phyloP scores from a whole-genome alignment of 495 filamentous ascomycete genomes.

The Lasiosphaeria ovina region DNA sequence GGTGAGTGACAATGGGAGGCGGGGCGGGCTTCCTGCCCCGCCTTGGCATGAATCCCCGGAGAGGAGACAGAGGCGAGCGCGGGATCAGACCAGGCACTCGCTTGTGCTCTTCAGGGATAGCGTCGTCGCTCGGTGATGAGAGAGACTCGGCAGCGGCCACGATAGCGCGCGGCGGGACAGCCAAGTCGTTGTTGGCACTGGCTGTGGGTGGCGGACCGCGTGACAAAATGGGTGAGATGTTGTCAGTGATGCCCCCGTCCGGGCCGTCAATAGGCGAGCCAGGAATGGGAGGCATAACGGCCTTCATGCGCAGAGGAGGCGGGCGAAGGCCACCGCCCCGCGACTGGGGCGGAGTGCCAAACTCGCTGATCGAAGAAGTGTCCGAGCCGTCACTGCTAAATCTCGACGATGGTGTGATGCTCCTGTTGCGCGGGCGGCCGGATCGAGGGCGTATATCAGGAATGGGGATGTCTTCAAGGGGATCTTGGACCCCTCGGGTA shows the following conservation, averaged over 20 bases:
- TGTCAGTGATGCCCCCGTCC: constrained; percentile 6
- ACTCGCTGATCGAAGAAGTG: constrained; percentile 13
- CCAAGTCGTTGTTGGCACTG: not conserved
- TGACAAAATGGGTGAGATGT: constrained; percentile 28
- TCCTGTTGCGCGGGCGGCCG: constrained; percentile 9
- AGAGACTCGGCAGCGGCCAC: not conserved
- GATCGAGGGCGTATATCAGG: constrained; percentile 11
- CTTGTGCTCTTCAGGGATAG: constrained; percentile 25
- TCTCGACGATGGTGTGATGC: constrained; percentile 11
- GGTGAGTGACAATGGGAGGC: constrained; percentile 21
- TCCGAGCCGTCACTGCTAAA: constrained; percentile 22
- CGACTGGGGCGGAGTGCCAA: constrained; percentile 13
- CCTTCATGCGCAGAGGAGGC: constrained; percentile 11
- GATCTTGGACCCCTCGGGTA: not conserved
- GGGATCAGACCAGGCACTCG: constrained; percentile 22
- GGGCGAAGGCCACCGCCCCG: constrained; percentile 13
- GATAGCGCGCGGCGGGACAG: not conserved
- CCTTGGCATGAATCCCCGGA: constrained; percentile 14
- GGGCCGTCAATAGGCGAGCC: constrained; percentile 21
- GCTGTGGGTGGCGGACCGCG: constrained; percentile 12
- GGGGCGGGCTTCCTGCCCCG: constrained; percentile 14
- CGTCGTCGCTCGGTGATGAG: constrained; percentile 15
- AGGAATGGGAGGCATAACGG: constrained; percentile 20
- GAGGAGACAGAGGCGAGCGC: constrained; percentile 24
- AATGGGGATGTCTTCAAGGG: constrained; percentile 7